Percentiles rank a stretch among this genome's conserved stretches.
phyloP scores from a whole-genome alignment of 2,329 filamentous ascomycete genomes.

The Ascochyta lentis region DNA sequence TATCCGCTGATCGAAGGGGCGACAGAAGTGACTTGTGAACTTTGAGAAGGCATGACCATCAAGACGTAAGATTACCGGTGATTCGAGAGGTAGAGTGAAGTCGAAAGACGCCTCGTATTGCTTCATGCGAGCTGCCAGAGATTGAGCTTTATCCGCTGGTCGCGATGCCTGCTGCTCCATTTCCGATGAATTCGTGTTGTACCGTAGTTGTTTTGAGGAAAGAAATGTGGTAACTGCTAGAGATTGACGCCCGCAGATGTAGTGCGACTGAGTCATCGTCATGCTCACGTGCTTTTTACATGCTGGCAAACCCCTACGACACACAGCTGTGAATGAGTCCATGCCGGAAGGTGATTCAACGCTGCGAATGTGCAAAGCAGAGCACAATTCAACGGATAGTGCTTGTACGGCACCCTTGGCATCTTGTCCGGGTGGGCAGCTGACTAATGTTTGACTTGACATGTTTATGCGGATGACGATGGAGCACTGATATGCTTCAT shows the following conservation, averaged over 20 bases:
- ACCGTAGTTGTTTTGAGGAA: not conserved
- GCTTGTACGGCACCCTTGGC: too few species aligned
- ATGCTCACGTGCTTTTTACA: not conserved
- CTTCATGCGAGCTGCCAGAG: slow-evolving; percentile 43
- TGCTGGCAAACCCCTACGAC: not conserved
- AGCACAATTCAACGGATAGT: too few species aligned
- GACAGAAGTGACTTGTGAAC: slow-evolving; percentile 36
- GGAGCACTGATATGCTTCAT: too few species aligned
- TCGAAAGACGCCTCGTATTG: slow-evolving; percentile 39
- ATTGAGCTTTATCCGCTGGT: slow-evolving; percentile 2
- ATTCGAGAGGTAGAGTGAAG: slow-evolving; percentile 25
- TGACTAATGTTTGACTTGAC: too few species aligned
- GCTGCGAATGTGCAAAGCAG: too few species aligned
- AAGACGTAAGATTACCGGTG: slow-evolving; percentile 36
- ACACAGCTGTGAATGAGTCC: not conserved
- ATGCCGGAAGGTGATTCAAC: too few species aligned
- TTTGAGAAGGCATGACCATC: slow-evolving; percentile 42
- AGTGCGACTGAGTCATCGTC: slow-evolving; percentile 3
- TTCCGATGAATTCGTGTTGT: not conserved
- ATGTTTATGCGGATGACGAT: too few species aligned
- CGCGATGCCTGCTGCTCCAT: slow-evolving; percentile 1
- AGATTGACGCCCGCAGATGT: not conserved
- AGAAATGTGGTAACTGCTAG: not conserved
- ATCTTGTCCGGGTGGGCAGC: too few species aligned
- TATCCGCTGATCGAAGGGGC: slow-evolving; percentile 42